phyloP scores from a whole-genome alignment of 768 basidiomycete genomes.

The Hericium rajendrae region DNA sequence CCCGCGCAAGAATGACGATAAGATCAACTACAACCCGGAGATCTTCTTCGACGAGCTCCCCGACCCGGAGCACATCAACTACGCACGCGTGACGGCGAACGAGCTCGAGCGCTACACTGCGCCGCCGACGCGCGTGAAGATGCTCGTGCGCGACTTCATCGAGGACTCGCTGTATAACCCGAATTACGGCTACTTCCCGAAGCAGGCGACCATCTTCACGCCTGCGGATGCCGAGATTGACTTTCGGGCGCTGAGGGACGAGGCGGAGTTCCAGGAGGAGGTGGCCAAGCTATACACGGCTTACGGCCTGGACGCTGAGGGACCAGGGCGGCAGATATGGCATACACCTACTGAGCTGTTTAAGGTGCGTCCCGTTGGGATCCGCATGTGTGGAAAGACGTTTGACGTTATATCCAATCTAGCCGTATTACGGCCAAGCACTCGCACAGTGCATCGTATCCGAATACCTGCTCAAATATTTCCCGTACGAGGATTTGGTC shows the following conservation, averaged over 20 bases:
- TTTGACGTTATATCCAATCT: conserved; percentile 6
- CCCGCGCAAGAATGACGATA: conserved; percentile 28
- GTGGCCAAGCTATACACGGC: conserved; percentile 69
- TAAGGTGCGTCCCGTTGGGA: conserved; percentile 50
- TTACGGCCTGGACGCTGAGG: conserved; percentile 56
- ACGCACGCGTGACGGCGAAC: conserved; percentile 60
- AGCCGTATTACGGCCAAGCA: conserved; percentile 95
- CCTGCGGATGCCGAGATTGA: conserved; percentile 50
- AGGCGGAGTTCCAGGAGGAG: conserved; percentile 69
- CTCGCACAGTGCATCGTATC: conserved; percentile 83
- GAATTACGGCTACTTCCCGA: conserved; percentile 94
- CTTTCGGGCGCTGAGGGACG: conserved; percentile 57
- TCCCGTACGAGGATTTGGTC: conserved; percentile 91
- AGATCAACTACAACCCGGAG: conserved; percentile 70
- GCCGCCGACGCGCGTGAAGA: conserved; percentile 78
- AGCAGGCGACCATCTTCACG: conserved; percentile 85
- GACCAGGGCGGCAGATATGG: conserved; percentile 88
- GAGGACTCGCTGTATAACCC: conserved; percentile 97
- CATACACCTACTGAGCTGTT: conserved; percentile 98
- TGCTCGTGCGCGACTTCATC: conserved; percentile 94
- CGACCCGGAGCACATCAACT: conserved; percentile 35
- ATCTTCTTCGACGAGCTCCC: conserved; percentile 42
- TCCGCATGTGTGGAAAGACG: background rate
- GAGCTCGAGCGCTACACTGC: conserved; percentile 42
- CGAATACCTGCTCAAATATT: conserved; percentile 90